Percentiles rank a stretch among this genome's conserved stretches.
phyloP scores from a whole-genome alignment of 75 land plant genomes.

The Gnetum montanum region DNA sequence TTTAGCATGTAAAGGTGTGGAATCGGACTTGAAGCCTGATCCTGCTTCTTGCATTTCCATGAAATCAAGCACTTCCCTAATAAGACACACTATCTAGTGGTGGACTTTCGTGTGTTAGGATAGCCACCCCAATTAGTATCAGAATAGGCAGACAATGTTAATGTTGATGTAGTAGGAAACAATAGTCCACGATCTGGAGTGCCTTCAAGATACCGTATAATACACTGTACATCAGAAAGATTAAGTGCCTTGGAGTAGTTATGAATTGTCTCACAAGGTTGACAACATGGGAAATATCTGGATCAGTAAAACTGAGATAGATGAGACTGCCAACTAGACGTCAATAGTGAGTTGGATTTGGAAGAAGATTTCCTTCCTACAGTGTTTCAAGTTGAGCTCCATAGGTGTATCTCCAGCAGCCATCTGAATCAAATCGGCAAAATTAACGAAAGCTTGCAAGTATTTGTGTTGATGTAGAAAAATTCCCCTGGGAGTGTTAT shows the following conservation, averaged over 20 bases:
- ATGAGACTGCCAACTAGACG: constrained; percentile 16
- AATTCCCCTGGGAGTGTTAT: neutral
- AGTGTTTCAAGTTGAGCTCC: neutral
- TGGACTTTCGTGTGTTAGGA: constrained; percentile 9
- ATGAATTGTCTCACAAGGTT: constrained; percentile 15
- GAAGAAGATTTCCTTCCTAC: neutral
- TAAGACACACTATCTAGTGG: constrained; percentile 16
- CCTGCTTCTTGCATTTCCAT: constrained; percentile 22
- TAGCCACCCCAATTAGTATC: constrained; percentile 21
- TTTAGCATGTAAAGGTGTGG: constrained; percentile 11
- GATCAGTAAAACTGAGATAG: constrained; percentile 18
- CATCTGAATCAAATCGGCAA: constrained; percentile 8
- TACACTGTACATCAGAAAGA: constrained; percentile 6
- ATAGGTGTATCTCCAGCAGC: constrained; percentile 4
- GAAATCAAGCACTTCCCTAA: constrained; percentile 10
- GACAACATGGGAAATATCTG: constrained; percentile 18
- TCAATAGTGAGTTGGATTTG: constrained; percentile 1
- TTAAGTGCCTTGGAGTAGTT: constrained; percentile 11
- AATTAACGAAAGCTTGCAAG: neutral
- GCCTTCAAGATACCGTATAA: constrained; percentile 16
- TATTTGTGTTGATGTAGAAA: constrained; percentile 18
- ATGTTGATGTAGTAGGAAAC: neutral
- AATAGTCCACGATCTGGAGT: constrained; percentile 3
- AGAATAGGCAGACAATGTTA: neutral
- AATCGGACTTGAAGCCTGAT: neutral